These are phyloP conservation scores for Fusarium staphyleae DNA, from an alignment of 2,329 filamentous ascomycete genomes.

Conservation along the genomic window DNA sequence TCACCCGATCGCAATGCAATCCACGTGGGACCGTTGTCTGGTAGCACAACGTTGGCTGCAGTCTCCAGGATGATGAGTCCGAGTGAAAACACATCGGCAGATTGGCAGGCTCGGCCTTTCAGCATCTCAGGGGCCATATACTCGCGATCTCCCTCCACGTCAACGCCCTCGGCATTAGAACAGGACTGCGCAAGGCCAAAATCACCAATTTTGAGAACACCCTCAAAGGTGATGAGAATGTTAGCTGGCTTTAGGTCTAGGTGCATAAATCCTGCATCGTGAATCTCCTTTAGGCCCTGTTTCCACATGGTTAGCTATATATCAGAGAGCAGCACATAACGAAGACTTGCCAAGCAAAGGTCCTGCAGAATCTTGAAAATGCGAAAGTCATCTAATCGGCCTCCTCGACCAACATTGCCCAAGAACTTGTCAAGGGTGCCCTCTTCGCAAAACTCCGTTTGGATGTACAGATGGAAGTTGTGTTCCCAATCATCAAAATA, in stretches of 20 bases:
- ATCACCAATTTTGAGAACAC: slow-evolving; percentile 83
- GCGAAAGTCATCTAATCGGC: slow-evolving; percentile 91
- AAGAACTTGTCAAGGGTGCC: slow-evolving; percentile 90
- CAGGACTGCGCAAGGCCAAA: slow-evolving; percentile 83
- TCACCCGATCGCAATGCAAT: slow-evolving; percentile 88
- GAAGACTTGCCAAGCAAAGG: slow-evolving; percentile 74
- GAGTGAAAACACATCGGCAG: slow-evolving; percentile 91
- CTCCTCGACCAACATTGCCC: slow-evolving; percentile 79
- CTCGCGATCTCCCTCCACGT: slow-evolving; percentile 93
- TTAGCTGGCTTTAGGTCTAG: slow-evolving; percentile 88
- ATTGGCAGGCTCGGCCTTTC: slow-evolving; percentile 84
- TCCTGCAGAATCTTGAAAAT: slow-evolving; percentile 99
- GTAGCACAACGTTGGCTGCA: slow-evolving; percentile 90
- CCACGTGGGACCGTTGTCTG: slow-evolving; percentile 92
- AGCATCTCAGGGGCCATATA: slow-evolving; percentile 96
- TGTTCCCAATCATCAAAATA: slow-evolving; percentile 90
- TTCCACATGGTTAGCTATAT: slow-evolving; percentile 14
- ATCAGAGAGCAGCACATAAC: not conserved
- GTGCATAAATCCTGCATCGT: slow-evolving; percentile 85
- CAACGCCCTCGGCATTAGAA: slow-evolving; percentile 78
- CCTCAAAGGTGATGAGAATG: slow-evolving; percentile 81
- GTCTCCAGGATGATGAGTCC: slow-evolving; percentile 95
- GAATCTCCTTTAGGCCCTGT: slow-evolving; percentile 88
- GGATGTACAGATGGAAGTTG: slow-evolving; percentile 87
- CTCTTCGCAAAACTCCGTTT: slow-evolving; percentile 96